Evolutionary conservation across 306 rosid genomes (phyloP).

Genomic region (Quillaja saponaria): DNA sequence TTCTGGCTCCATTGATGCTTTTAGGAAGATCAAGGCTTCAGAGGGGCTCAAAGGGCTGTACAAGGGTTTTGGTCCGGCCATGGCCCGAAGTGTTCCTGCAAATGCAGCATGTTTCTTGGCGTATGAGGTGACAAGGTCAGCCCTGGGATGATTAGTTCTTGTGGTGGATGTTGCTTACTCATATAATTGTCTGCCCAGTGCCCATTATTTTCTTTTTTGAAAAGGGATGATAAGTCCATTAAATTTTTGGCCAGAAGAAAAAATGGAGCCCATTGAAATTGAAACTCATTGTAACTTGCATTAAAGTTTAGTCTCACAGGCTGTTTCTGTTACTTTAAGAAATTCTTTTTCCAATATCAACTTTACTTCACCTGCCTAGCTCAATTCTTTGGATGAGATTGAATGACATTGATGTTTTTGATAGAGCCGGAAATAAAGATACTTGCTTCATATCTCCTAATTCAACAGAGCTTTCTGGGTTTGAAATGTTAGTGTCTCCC

Average conservation of each 20-base stretch:
- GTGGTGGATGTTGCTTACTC: constrained; percentile 5
- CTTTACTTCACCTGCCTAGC: constrained; percentile 1
- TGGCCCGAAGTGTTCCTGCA: constrained; percentile 85
- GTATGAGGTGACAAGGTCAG: constrained; percentile 83
- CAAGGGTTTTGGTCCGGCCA: constrained; percentile 97
- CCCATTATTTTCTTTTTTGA: background rate
- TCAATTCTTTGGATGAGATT: background rate
- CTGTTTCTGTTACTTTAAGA: constrained; percentile 8
- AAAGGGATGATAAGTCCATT: background rate
- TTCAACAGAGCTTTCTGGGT: background rate
- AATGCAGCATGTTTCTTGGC: constrained; percentile 99
- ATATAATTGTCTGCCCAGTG: constrained; percentile 15
- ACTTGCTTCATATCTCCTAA: background rate
- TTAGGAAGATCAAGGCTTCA: constrained; percentile 60
- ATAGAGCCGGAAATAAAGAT: too few species aligned
- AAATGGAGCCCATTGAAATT: too few species aligned
- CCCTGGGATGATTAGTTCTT: constrained; percentile 54
- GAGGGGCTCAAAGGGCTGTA: constrained; percentile 86
- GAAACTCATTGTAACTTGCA: background rate
- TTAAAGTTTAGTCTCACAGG: constrained; percentile 25
- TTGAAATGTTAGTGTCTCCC: background rate
- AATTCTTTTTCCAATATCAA: constrained; percentile 27
- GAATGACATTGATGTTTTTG: too few species aligned
- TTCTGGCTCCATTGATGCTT: constrained; percentile 78
- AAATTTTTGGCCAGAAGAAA: too few species aligned